Evolutionary conservation across 2,329 filamentous ascomycete species (phyloP).

Genomic region (Paracoccidioides brasiliensis): DNA sequence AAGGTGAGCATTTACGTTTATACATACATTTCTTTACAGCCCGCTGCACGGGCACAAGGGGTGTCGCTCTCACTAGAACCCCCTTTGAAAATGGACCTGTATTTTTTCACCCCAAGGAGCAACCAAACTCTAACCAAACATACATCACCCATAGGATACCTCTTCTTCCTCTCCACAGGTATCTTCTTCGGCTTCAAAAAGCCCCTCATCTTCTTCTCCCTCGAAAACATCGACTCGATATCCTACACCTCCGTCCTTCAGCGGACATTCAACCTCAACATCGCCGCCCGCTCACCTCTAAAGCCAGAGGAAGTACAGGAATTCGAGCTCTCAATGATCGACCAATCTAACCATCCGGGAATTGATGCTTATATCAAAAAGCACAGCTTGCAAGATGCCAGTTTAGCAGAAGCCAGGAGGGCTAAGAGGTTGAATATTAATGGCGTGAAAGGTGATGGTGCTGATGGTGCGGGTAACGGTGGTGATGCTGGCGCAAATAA

Average conservation of each 20-base stretch:
- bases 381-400: conserved; percentile 49
- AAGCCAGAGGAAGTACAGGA: conserved; percentile 37
- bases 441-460: conserved; percentile 22
- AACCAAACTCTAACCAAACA: background rate
- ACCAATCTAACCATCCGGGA: conserved; percentile 48
- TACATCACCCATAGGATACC: conserved; percentile 36
- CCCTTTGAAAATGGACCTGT: background rate
- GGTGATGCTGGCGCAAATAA: conserved; percentile 14
- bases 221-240: conserved; percentile 45
- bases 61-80: background rate
- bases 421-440: conserved; percentile 47
- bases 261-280: conserved; percentile 53
- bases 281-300: conserved; percentile 30
- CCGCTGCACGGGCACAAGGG: too few species aligned
- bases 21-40: background rate
- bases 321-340: conserved; percentile 52
- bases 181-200: conserved; percentile 56
- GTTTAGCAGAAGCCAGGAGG: conserved; percentile 45
- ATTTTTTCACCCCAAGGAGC: background rate
- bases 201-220: conserved; percentile 49
- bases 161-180: conserved; percentile 49
- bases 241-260: conserved; percentile 53
- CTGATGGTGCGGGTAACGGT: conserved; percentile 8
- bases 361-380: conserved; percentile 51
- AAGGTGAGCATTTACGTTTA: conserved; percentile 33